Conservation (phyloP, 225 moss, liverwort and hornwort genomes). For the Polytrichum commune region DNA sequence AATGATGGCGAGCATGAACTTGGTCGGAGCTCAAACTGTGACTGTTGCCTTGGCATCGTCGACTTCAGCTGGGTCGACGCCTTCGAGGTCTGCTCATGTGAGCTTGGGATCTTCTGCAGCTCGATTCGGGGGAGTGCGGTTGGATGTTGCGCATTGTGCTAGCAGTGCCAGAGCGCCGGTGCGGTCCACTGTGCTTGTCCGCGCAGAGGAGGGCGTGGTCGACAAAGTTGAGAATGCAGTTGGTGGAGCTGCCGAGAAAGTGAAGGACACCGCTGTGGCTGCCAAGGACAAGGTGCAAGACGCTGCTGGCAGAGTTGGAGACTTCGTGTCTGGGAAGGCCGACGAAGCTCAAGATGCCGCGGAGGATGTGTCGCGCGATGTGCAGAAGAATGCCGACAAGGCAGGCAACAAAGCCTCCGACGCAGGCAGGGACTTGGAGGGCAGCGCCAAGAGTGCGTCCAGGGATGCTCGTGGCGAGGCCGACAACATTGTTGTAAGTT, state of each 20-base stretch:
- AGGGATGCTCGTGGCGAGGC: conserved; percentile 16
- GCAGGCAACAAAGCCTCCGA: conserved; percentile 2
- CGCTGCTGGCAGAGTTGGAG: not conserved
- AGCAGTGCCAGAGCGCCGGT: not conserved
- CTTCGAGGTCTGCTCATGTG: not conserved
- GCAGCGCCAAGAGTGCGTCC: conserved; percentile 1
- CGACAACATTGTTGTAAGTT: conserved; percentile 11
- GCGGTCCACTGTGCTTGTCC: conserved; percentile 3
- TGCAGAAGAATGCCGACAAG: conserved; percentile 6
- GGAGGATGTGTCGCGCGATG: conserved; percentile 2
- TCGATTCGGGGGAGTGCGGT: not conserved
- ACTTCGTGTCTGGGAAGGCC: conserved; percentile 13
- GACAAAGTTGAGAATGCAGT: not conserved
- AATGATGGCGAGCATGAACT: conserved; percentile 3
- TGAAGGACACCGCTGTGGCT: conserved; percentile 13
- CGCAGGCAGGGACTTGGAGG: conserved; percentile 5
- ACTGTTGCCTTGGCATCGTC: not conserved
- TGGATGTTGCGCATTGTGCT: not conserved
- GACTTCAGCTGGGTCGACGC: not conserved
- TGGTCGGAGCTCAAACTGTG: not conserved
- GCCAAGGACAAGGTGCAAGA: conserved; percentile 18
- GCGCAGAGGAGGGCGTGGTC: conserved; percentile 10
- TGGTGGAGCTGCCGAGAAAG: conserved; percentile 6
- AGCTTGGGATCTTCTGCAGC: not conserved
- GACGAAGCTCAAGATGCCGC: conserved; percentile 10